Base-by-base conservation (phyloP, 1,284 basidiomycete genomes). In the Tremellales sp. region DNA sequence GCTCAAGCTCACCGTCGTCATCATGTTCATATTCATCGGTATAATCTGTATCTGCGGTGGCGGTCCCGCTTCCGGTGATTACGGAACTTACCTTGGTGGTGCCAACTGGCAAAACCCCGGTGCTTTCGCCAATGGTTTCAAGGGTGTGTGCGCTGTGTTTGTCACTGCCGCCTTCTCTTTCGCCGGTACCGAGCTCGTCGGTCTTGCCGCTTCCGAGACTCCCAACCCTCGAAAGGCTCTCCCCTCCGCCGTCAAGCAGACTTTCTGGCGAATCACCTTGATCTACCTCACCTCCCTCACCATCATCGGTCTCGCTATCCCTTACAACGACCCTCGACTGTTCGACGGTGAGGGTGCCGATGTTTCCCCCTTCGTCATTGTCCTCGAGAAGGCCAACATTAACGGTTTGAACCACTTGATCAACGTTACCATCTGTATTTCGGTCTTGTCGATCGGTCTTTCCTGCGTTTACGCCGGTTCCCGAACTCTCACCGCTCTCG, bases 111-210 rank as follows among this genome's bases (percentile, higher is more conserved):
- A 63, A 2, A 48, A 67, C 48, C 75, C 75, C 0, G 75, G 75
- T 22, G 68, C 70, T 0, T 70, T 75, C 43, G 65, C 73, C 4
- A 75, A 76, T 52, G 76, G 76, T 1, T 76, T 77, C 75, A 75
- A 75, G 53, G 76, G 74, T 43, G 69, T 75, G 27, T 74, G 72
- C 51, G 52, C 62, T 2, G 64, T 69, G 45, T 67, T 68, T 50
- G 65, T 70, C 44, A 67, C 65, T 39, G 51, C 88, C 8, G 87
- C 87, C 1, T 92, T 92, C 77, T 86, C 84, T 11, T 91, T 84
- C 76, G 82, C 84, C 54, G 81, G 83, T 43, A 89, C 88, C 8
- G 90, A 93, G 70, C 86, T 92, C 55, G 86, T 92, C 37, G 89
- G 87, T 31, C 84, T 91, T 72, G 79, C 89, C 48, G 87, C 87